Evolutionary conservation across 192 early-diverging fungal genomes (phyloP), one percentile per base, ranked within the genome.

Genomic region (Backusella sp.): DNA sequence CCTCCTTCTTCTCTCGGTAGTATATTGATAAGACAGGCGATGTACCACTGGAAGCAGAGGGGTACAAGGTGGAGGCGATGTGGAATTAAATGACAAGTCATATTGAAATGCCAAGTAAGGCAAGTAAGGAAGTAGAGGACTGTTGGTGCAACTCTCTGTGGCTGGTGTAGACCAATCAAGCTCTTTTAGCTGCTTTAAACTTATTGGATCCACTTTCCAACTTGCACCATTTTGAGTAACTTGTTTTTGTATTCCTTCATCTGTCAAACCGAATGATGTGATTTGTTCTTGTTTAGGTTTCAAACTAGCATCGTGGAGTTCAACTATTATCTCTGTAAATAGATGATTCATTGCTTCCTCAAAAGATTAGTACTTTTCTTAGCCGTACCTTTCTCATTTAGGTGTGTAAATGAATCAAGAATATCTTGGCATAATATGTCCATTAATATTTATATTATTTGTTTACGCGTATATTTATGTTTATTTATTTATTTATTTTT

Each of bases 161-260:
- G 56, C 56, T 62, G 56, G 56, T 62, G 21, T 28, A 62, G 56
- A 62, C 56, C 56, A 62, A 62, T 62, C 56, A 62, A 62, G 56
- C 4, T 28, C 56, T 28, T 62, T 11, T 3, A 62, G 12, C 23
- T 62, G 21, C 1, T 62, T 62, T 28, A 14, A 8, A 14, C 21
- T 23, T 12, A 62, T 28, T 62, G 56, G 56, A 62, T 23, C 11
- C 23, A 3, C 12, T 28, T 14, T 23, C 56, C 56, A 62, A 14
- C 11, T 62, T 28, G 21, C 0, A 11, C 56, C 56, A 26, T 62
- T 62, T 62, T 28, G 23, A 23, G 56, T 26, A 62, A 62, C 56
- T 14, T 62, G 23, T 62, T 26, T 62, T 62, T 62, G 21, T 28
- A 62, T 28, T 28, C 26, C 56, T 28, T 14, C 56, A 59, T 59